These are phyloP conservation scores for Gaertneriomyces semiglobifer DNA, from an alignment of 192 early-diverging fungal species.

Conservation along the genomic window DNA sequence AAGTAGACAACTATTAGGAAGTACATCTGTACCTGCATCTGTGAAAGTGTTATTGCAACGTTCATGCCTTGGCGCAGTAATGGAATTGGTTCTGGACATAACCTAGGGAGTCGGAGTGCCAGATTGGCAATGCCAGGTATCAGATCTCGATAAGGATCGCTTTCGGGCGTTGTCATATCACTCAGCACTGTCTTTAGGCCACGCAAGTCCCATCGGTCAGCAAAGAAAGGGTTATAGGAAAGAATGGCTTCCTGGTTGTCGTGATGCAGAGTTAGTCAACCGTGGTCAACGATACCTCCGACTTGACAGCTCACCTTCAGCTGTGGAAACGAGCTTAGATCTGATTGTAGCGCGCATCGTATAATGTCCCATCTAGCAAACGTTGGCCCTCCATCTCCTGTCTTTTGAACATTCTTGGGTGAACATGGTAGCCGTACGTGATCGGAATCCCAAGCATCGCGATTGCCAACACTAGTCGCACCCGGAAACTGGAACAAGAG, in stretches of 20 bases:
- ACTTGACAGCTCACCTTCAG: background rate
- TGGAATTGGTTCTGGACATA: conserved; percentile 34
- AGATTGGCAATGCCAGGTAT: conserved; percentile 35
- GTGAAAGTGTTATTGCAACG: conserved; percentile 40
- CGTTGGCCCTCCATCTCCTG: background rate
- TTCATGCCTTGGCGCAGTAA: conserved; percentile 27
- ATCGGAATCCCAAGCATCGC: conserved; percentile 13
- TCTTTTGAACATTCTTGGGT: conserved; percentile 1
- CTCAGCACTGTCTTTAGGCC: conserved; percentile 22
- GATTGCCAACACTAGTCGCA: background rate
- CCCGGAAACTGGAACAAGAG: background rate
- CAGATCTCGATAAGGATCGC: conserved; percentile 2
- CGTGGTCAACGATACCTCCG: background rate
- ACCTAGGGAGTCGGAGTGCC: conserved; percentile 34
- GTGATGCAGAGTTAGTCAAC: background rate
- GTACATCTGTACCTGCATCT: conserved; percentile 30
- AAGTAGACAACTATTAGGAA: background rate
- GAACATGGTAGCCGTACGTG: conserved; percentile 23
- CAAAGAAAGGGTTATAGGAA: conserved; percentile 20
- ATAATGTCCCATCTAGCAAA: conserved; percentile 24
- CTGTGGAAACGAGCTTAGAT: background rate
- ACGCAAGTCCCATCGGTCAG: conserved; percentile 23
- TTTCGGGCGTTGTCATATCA: background rate
- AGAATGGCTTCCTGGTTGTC: conserved; percentile 17
- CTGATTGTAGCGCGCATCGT: background rate